These are phyloP conservation scores for Cyclotella cryptica DNA, from an alignment of 108 stramenopile species.

Conservation along the genomic window DNA sequence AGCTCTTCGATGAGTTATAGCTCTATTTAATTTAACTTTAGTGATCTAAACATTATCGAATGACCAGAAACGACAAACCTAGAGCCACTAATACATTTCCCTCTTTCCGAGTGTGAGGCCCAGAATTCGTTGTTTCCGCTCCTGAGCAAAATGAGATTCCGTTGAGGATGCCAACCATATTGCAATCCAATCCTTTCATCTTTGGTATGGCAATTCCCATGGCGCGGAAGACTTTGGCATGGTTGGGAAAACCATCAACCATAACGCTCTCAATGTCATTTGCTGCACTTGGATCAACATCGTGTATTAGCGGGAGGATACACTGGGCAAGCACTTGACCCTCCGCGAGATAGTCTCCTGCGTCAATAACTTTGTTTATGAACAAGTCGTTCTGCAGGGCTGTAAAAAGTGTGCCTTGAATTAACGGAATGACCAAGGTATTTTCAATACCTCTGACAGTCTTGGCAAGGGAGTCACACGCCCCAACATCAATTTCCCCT, in stretches of 20 bases:
- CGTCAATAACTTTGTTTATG: conserved; percentile 3
- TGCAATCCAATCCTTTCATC: conserved; percentile 45
- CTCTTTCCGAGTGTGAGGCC: neutral
- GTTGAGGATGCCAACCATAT: conserved; percentile 28
- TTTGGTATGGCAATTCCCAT: conserved; percentile 34
- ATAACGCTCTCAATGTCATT: conserved; percentile 41
- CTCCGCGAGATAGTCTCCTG: conserved; percentile 45
- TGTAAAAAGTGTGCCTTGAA: conserved; percentile 70
- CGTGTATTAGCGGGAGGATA: conserved; percentile 67
- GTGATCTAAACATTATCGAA: neutral
- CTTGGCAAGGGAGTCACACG: conserved; percentile 64
- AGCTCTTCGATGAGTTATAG: neutral
- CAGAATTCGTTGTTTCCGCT: conserved; percentile 2
- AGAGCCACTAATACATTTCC: neutral
- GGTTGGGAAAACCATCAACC: conserved; percentile 47
- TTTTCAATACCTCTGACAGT: conserved; percentile 60
- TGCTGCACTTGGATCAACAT: conserved; percentile 57
- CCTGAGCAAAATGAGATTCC: conserved; percentile 39
- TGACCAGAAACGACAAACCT: neutral
- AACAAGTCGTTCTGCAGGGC: conserved; percentile 46
- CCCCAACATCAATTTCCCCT: conserved; percentile 58
- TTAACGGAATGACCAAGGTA: conserved; percentile 65
- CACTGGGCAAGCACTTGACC: conserved; percentile 68
- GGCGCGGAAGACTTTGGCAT: conserved; percentile 29
- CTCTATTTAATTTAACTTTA: neutral